phyloP scores from a whole-genome alignment of 2,329 filamentous ascomycete species.

The Colletotrichum ledebouriae region DNA sequence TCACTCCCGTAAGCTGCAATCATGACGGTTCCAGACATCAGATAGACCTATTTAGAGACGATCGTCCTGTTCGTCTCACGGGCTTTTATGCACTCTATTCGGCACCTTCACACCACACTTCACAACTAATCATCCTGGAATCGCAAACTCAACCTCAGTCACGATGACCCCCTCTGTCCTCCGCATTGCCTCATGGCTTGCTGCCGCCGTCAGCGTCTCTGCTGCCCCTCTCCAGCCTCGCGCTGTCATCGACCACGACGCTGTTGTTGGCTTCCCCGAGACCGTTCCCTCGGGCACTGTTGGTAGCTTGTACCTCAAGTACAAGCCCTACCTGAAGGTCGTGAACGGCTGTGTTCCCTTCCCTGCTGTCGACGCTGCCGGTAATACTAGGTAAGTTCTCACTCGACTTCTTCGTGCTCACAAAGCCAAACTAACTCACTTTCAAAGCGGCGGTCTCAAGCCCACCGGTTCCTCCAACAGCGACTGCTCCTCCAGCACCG shows the following conservation, averaged over 20 bases:
- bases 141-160: conserved; percentile 2
- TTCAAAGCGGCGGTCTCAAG: conserved; percentile 48
- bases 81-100: neutral
- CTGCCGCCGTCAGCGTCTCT: conserved; percentile 30
- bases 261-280: conserved; percentile 51
- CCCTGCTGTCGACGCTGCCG: conserved; percentile 69
- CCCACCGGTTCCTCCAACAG: conserved; percentile 46
- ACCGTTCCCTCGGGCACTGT: conserved; percentile 48
- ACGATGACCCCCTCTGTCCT: conserved; percentile 41
- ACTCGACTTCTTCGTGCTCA: neutral
- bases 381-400: conserved; percentile 66
- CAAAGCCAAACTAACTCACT: conserved; percentile 23
- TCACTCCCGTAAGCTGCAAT: conserved; percentile 21
- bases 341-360: conserved; percentile 73
- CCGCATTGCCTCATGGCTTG: conserved; percentile 41
- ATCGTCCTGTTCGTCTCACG: conserved; percentile 31
- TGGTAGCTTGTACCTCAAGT: conserved; percentile 51
- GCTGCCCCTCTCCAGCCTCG: conserved; percentile 48
- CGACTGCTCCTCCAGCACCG: conserved; percentile 48
- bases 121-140: neutral
- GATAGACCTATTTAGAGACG: conserved; percentile 31
- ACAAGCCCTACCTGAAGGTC: conserved; percentile 56
- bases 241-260: conserved; percentile 49
- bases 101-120: neutral
- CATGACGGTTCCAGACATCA: conserved; percentile 34